Conservation (phyloP, 768 basidiomycete genomes). For the Candolleomyces efflorescens region DNA sequence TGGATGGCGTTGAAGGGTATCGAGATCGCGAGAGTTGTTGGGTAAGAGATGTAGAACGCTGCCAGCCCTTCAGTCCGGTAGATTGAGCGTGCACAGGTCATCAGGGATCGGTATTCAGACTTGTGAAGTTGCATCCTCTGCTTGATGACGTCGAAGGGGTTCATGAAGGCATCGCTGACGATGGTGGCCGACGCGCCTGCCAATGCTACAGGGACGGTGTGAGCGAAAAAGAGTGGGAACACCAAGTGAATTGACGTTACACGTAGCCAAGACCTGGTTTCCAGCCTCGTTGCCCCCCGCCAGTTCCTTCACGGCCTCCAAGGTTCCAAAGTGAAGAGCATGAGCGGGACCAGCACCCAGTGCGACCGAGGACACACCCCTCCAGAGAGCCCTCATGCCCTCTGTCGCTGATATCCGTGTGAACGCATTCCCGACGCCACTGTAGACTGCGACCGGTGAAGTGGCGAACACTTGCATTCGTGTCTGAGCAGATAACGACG, state of each 20-base stretch:
- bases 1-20: conserved; percentile 99
- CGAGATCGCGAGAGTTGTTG: conserved; percentile 93
- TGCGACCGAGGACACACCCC: conserved; percentile 94
- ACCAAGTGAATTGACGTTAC: conserved; percentile 42
- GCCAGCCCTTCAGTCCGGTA: conserved; percentile 79
- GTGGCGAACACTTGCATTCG: conserved; percentile 98
- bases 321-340: conserved; percentile 94
- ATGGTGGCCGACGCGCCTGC: conserved; percentile 95
- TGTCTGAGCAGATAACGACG: conserved; percentile 52
- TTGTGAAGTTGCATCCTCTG: conserved; percentile 98
- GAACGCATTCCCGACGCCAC: conserved; percentile 86
- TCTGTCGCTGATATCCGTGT: conserved; percentile 92
- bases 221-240: conserved; percentile 4
- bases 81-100: conserved; percentile 81
- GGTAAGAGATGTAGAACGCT: conserved; percentile 98
- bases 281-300: conserved; percentile 79
- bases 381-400: conserved; percentile 87
- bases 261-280: conserved; percentile 85
- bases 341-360: conserved; percentile 97
- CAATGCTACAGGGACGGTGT: conserved; percentile 47
- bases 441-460: conserved; percentile 82
- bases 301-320: conserved; percentile 92
- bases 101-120: conserved; percentile 84
- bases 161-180: conserved; percentile 97
- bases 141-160: conserved; percentile 99